phyloP scores from a whole-genome alignment of 768 basidiomycete species.

The Lactarius indigo region DNA sequence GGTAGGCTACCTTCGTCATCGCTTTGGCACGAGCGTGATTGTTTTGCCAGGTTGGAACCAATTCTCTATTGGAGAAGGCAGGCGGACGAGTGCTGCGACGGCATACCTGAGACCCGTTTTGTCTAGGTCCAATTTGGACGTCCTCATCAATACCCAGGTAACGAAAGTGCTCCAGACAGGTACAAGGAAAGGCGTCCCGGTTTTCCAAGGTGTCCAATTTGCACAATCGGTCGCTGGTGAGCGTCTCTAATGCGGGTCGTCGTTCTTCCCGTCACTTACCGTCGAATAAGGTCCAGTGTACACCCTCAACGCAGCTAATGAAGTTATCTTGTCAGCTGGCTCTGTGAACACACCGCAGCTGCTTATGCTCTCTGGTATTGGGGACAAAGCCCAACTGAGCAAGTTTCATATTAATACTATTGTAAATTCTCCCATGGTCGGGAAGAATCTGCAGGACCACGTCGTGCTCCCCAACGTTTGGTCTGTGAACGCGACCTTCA shows the following conservation, averaged over 20 bases:
- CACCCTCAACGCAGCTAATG: slow-evolving; percentile 7
- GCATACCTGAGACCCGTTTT: slow-evolving; percentile 9
- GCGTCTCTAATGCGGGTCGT: not conserved
- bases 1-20: not conserved
- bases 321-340: slow-evolving; percentile 25
- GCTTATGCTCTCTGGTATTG: slow-evolving; percentile 28
- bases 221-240: not conserved
- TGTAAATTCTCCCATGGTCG: slow-evolving; percentile 32
- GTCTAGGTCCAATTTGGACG: slow-evolving; percentile 3
- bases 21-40: not conserved
- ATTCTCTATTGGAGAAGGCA: not conserved
- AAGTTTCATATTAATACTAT: slow-evolving; percentile 28
- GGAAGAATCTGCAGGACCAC: slow-evolving; percentile 33
- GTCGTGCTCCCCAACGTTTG: slow-evolving; percentile 20
- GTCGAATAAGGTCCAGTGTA: not conserved
- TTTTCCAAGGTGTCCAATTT: slow-evolving; percentile 10
- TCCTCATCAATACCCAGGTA: slow-evolving; percentile 6
- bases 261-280: not conserved
- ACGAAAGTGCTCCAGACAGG: not conserved
- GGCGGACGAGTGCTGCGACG: slow-evolving; percentile 1
- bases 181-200: not conserved
- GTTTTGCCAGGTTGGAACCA: slow-evolving; percentile 4
- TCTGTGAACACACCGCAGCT: slow-evolving; percentile 27
- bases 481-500: slow-evolving; percentile 17
- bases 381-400: slow-evolving; percentile 8